Base-by-base conservation (phyloP, 1,139 yeast genomes). In the Wickerhamiella infanticola region DNA sequence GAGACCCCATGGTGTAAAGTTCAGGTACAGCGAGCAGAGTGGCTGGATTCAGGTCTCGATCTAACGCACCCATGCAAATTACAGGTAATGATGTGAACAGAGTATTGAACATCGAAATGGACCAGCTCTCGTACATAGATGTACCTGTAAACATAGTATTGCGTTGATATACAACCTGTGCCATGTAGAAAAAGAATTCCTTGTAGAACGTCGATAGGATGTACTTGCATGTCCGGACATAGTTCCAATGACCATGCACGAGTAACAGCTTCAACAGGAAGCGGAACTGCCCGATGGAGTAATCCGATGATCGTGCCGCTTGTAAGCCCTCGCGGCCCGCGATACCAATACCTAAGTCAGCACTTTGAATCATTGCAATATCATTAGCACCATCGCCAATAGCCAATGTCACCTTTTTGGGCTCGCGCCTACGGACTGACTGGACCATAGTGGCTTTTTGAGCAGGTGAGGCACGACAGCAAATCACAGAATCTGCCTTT, bases 321-420 rank as follows among this genome's bases (percentile, higher is more conserved):
- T 90, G 98, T 42, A 90, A 66, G 2, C 98, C 98, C 65, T 90
- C 98, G 55, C 81, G 82, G 42, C 98, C 98, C 1, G 97, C 88
- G 46, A 90, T 90, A 38, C 98, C 98, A 50, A 90, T 78, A 24
- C 99, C 99, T 48, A 90, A 88, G 63, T 90, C 97, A 0, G 98
- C 99, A 58, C 94, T 82, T 65, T 90, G 97, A 52, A 90, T 90
- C 99, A 90, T 90, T 2, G 98, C 97, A 61, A 90, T 86, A 63
- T 90, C 99, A 60, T 90, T 90, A 1, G 99, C 98, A 55, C 99
- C 99, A 65, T 90, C 99, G n/a, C 98, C 99, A 59, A 93, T 84
- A 0, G 98, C 98, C 50, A 93, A 69, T 0, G 96, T 85, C 5
- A 90, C 95, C 29, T 83, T 70, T 6, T 68, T 66, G 45, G 71